These are phyloP conservation scores for Oxyria digyna DNA, from an alignment of 148 eudicot species.

Conservation along the genomic window DNA sequence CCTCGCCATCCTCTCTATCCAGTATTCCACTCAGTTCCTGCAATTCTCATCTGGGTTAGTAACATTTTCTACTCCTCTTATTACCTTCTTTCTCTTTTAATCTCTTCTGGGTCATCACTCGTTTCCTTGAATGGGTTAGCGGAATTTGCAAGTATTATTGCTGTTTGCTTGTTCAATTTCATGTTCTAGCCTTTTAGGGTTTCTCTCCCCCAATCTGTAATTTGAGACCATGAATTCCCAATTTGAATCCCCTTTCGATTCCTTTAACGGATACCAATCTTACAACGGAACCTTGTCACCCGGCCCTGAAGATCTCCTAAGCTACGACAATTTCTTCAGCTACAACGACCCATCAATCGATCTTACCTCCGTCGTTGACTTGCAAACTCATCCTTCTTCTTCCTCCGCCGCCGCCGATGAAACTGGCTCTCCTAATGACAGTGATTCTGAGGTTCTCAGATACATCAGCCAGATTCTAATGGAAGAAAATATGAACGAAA, in stretches of 20 bases:
- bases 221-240: constrained; percentile 27
- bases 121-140: not conserved
- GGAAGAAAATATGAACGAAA: constrained; percentile 7
- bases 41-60: constrained; percentile 1
- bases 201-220: not conserved
- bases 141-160: not conserved
- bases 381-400: constrained; percentile 8
- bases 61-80: not conserved
- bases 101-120: not conserved
- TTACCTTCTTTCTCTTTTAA: not conserved
- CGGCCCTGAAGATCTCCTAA: constrained; percentile 25
- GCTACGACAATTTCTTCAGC: constrained; percentile 25
- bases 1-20: not conserved
- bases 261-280: constrained; percentile 15
- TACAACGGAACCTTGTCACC: constrained; percentile 12
- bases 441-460: constrained; percentile 3
- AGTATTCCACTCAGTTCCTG: not conserved
- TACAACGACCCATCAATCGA: constrained; percentile 34
- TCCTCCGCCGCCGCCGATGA: not conserved
- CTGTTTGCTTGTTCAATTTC: not conserved
- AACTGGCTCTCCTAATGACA: not conserved
- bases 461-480: constrained; percentile 10
- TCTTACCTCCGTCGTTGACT: constrained; percentile 29
- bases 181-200: not conserved
- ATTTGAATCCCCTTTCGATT: constrained; percentile 12